Conservation (phyloP, 2,329 filamentous ascomycete species). For the Juglanconis oblonga region DNA sequence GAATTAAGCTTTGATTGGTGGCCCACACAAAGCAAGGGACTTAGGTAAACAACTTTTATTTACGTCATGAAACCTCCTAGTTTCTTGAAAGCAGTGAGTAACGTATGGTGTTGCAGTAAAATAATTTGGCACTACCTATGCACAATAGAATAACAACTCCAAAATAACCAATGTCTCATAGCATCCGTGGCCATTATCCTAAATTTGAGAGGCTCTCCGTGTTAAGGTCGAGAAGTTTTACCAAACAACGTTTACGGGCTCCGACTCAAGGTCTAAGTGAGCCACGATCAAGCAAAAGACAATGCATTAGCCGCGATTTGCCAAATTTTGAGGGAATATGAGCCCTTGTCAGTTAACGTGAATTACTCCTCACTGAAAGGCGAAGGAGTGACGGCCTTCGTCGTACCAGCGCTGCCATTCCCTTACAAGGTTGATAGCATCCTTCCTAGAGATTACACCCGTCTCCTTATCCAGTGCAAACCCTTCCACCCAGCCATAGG, state of each 20-base stretch:
- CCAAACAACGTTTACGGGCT: background rate
- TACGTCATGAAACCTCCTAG: no score
- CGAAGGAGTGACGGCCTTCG: constrained; percentile 32
- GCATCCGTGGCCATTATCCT: no score
- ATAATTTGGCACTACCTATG: no score
- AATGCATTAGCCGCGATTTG: constrained; percentile 23
- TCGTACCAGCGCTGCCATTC: constrained; percentile 31
- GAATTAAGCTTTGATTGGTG: no score
- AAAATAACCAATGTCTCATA: no score
- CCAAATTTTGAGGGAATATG: constrained; percentile 34
- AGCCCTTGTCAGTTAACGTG: constrained; percentile 32
- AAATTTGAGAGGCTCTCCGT: no score
- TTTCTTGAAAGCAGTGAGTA: no score
- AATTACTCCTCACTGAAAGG: constrained; percentile 31
- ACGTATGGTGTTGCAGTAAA: no score
- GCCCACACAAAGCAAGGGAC: no score
- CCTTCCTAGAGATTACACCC: constrained; percentile 28
- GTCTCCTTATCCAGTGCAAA: constrained; percentile 25
- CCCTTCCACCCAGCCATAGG: constrained; percentile 31
- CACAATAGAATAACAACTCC: no score
- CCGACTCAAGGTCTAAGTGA: constrained; percentile 1
- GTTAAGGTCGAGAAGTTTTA: background rate
- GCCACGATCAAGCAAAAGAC: background rate
- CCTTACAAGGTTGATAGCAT: constrained; percentile 30
- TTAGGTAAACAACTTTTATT: no score